Evolutionary conservation across 1,139 yeast genomes (phyloP).

Genomic region (Waltiozyma sp.): DNA sequence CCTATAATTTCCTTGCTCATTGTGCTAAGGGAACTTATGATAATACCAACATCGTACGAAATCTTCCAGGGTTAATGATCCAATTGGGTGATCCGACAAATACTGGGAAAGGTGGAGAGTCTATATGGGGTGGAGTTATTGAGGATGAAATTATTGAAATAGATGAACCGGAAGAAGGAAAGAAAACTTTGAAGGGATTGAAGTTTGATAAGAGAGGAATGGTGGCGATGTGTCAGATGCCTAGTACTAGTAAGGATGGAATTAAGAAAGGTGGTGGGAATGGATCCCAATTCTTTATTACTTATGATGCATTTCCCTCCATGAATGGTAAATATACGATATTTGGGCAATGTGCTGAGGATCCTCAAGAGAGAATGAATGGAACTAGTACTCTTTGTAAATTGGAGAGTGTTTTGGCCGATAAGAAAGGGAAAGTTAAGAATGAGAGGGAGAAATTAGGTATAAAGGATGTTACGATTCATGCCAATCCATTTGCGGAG

Average conservation of each 20-base stretch:
- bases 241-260: background rate
- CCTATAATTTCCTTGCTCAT: constrained; percentile 33
- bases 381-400: constrained; percentile 25
- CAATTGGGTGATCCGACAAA: constrained; percentile 43
- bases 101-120: constrained; percentile 40
- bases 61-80: constrained; percentile 33
- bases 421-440: constrained; percentile 29
- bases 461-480: constrained; percentile 30
- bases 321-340: constrained; percentile 49
- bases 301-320: constrained; percentile 27
- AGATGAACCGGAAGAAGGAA: no score
- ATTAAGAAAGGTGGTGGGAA: constrained; percentile 36
- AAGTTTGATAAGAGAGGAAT: constrained; percentile 29
- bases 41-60: constrained; percentile 30
- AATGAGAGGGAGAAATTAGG: constrained; percentile 18
- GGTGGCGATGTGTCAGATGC: background rate
- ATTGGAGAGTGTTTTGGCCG: constrained; percentile 29
- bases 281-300: constrained; percentile 33
- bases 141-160: constrained; percentile 32
- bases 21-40: constrained; percentile 37
- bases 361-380: constrained; percentile 22
- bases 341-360: constrained; percentile 41
- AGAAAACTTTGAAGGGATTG: constrained; percentile 18
- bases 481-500: constrained; percentile 19
- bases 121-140: constrained; percentile 39